Percentiles rank a stretch among this genome's conserved stretches.
Conservation (phyloP, 768 basidiomycete genomes). For the Tulasnella sp. region DNA sequence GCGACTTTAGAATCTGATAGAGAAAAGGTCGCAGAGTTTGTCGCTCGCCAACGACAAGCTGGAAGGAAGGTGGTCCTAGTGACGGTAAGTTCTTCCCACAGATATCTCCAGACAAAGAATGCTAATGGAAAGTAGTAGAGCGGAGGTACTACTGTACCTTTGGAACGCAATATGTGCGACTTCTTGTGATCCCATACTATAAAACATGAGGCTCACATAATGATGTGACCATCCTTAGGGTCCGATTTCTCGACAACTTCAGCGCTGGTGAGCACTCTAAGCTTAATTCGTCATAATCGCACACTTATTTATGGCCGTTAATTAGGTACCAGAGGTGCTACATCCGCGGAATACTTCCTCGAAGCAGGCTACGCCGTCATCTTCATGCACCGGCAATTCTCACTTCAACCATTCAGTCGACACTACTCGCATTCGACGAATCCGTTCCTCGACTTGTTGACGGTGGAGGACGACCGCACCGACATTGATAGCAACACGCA, state of each 20-base stretch:
- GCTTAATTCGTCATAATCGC: not conserved
- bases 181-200: constrained; percentile 21
- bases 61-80: constrained; percentile 83
- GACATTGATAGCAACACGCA: not conserved
- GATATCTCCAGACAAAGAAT: not conserved
- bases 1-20: constrained; percentile 61
- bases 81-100: constrained; percentile 55
- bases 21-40: constrained; percentile 55
- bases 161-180: constrained; percentile 97
- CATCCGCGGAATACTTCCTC: constrained; percentile 97
- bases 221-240: constrained; percentile 46
- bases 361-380: constrained; percentile 93
- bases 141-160: constrained; percentile 93
- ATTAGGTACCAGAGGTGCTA: constrained; percentile 87
- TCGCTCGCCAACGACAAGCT: constrained; percentile 53
- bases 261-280: constrained; percentile 67
- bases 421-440: constrained; percentile 98
- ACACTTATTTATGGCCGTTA: constrained; percentile 13
- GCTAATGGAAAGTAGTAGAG: constrained; percentile 50
- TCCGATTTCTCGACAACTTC: constrained; percentile 97
- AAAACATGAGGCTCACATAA: constrained; percentile 26
- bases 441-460: constrained; percentile 92
- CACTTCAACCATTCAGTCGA: constrained; percentile 91
- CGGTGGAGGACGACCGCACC: constrained; percentile 42
- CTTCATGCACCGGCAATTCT: constrained; percentile 97